These are phyloP conservation scores for Penicillium flavigenum DNA, from an alignment of 495 filamentous ascomycete genomes.

Conservation along the genomic window DNA sequence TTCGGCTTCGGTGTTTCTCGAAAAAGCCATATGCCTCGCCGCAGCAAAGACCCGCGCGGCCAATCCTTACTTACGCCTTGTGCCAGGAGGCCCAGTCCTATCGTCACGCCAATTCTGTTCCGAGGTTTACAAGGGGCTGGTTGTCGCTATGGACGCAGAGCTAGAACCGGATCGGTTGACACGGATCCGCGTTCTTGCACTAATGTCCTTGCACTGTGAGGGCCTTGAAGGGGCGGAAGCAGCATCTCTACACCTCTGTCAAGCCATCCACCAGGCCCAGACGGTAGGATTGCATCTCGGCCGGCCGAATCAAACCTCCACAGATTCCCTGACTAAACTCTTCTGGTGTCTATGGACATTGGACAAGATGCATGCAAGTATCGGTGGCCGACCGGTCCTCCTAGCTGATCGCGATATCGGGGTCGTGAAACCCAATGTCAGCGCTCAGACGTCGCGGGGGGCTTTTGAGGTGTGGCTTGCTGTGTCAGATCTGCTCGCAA, in stretches of 20 bases:
- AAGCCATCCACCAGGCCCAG: slow-evolving; percentile 60
- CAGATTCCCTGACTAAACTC: slow-evolving; percentile 47
- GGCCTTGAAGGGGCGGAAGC: slow-evolving; percentile 46
- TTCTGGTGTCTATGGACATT: slow-evolving; percentile 70
- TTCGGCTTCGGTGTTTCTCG: slow-evolving; percentile 35
- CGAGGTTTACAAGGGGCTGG: slow-evolving; percentile 40
- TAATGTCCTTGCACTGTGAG: slow-evolving; percentile 49
- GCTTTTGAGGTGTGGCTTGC: slow-evolving; percentile 55
- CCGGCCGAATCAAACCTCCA: slow-evolving; percentile 35
- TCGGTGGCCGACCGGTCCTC: slow-evolving; percentile 62
- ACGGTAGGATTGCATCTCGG: slow-evolving; percentile 64
- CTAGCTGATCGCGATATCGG: slow-evolving; percentile 66
- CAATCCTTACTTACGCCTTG: slow-evolving; percentile 31
- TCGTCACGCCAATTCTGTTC: slow-evolving; percentile 37
- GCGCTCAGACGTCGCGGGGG: slow-evolving; percentile 15
- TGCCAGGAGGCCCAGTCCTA: slow-evolving; percentile 25
- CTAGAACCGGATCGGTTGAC: slow-evolving; percentile 46
- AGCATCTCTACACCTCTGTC: slow-evolving; percentile 45
- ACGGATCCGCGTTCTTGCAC: slow-evolving; percentile 44
- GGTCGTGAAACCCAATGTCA: slow-evolving; percentile 30
- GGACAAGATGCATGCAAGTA: slow-evolving; percentile 62
- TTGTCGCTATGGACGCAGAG: slow-evolving; percentile 38
- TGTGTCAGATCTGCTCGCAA: slow-evolving; percentile 57
- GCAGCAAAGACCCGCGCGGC: slow-evolving; percentile 46
- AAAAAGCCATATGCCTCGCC: slow-evolving; percentile 46